phyloP scores from a whole-genome alignment of 306 rosid genomes.

The Adenanthera pavonina region DNA sequence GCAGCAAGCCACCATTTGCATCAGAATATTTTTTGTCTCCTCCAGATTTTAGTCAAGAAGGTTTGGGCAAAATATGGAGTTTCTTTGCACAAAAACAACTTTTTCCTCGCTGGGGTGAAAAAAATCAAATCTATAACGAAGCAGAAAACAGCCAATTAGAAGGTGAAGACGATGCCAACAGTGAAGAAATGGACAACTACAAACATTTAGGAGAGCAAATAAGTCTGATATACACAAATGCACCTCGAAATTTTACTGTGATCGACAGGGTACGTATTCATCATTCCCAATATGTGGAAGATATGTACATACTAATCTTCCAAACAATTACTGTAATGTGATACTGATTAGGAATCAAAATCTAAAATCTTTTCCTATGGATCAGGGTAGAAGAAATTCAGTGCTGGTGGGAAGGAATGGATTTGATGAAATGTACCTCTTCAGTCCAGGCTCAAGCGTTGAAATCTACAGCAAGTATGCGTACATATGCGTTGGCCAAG shows the following conservation, averaged over 20 bases:
- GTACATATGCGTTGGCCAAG: constrained; percentile 71
- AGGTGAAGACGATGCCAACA: constrained; percentile 45
- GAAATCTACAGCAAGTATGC: constrained; percentile 68
- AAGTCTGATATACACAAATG: constrained; percentile 69
- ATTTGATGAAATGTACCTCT: constrained; percentile 75
- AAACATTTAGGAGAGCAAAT: constrained; percentile 63
- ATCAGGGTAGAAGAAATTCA: constrained; percentile 93
- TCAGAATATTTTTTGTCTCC: constrained; percentile 62
- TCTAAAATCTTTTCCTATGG: constrained; percentile 7
- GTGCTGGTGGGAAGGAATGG: constrained; percentile 73
- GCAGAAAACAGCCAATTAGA: constrained; percentile 42
- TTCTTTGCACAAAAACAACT: constrained; percentile 39
- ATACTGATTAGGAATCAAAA: background rate
- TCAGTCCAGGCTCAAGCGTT: constrained; percentile 75
- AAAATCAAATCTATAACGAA: constrained; percentile 34
- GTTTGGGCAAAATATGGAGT: constrained; percentile 48
- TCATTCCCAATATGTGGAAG: background rate
- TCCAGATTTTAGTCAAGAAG: constrained; percentile 47
- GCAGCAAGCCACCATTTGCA: constrained; percentile 52
- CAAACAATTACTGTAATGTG: background rate
- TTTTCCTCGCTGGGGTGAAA: constrained; percentile 48
- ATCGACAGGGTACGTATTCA: constrained; percentile 72
- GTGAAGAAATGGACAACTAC: constrained; percentile 70
- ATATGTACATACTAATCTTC: constrained; percentile 21
- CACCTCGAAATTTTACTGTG: constrained; percentile 71